Percentiles rank a stretch among this genome's conserved stretches.
Evolutionary conservation across 306 rosid genomes (phyloP).

Genomic region (Rubus idaeus): DNA sequence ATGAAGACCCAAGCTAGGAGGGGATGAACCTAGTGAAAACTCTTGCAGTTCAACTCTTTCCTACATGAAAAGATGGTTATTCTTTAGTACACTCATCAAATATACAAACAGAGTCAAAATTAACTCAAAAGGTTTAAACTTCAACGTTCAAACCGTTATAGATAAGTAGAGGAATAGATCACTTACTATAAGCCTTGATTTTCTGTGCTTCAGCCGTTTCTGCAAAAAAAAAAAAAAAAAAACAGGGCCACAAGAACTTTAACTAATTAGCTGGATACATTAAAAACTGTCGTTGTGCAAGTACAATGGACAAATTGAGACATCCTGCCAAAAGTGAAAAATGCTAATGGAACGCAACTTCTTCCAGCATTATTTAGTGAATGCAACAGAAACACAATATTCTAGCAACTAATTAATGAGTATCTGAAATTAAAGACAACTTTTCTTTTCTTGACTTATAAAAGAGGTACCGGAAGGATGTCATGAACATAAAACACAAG

Average conservation of each 20-base stretch:
- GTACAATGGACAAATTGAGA: not conserved
- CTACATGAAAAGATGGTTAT: slow-evolving; percentile 44
- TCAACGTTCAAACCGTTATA: not conserved
- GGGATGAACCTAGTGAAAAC: slow-evolving; percentile 80
- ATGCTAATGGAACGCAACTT: not conserved
- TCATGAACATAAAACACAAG: not conserved
- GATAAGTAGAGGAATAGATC: not conserved
- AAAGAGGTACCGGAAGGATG: not conserved
- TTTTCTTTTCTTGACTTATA: not conserved
- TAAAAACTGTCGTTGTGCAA: not conserved
- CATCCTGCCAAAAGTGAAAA: not conserved
- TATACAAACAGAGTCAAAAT: slow-evolving; percentile 21
- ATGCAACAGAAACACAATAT: slow-evolving; percentile 4
- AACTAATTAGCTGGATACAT: slow-evolving; percentile 19
- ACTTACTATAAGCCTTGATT: slow-evolving; percentile 79
- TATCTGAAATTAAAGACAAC: not conserved
- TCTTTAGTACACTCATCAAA: slow-evolving; percentile 19
- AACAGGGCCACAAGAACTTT: no score
- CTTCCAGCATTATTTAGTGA: not conserved
- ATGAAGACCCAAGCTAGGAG: slow-evolving; percentile 81
- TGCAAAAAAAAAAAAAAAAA: slow-evolving; percentile 35
- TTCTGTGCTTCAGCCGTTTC: slow-evolving; percentile 80
- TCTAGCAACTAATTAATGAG: not conserved
- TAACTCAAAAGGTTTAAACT: slow-evolving; percentile 19
- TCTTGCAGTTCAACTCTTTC: slow-evolving; percentile 78